Conservation (phyloP, 78 protist species). For the Protostelium mycophagum region DNA sequence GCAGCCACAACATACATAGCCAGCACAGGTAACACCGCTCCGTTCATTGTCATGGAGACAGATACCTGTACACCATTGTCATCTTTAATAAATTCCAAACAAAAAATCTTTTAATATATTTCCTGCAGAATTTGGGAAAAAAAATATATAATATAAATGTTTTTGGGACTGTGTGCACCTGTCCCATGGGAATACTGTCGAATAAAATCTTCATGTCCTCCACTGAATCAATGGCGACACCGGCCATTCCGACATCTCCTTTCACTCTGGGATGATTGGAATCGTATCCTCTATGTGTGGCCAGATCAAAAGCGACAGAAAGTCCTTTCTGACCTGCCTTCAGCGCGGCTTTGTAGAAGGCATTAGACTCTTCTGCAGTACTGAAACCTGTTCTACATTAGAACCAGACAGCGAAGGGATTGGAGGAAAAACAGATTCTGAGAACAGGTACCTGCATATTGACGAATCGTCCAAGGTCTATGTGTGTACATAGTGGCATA, state of each 20-base stretch:
- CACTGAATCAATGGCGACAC: slow-evolving; percentile 95
- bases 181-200: slow-evolving; percentile 31
- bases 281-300: slow-evolving; percentile 98
- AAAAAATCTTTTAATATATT: slow-evolving; percentile 6
- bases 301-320: slow-evolving; percentile 96
- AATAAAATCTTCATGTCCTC: slow-evolving; percentile 91
- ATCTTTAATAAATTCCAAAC: slow-evolving; percentile 76
- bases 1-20: slow-evolving; percentile 95
- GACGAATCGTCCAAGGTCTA: slow-evolving; percentile 96
- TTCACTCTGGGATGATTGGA: slow-evolving; percentile 91
- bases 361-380: slow-evolving; percentile 96
- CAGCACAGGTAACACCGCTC: slow-evolving; percentile 95
- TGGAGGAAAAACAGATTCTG: background rate
- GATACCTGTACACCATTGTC: too few species aligned
- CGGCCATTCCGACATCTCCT: slow-evolving; percentile 99
- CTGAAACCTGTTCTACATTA: slow-evolving; percentile 75
- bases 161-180: too few species aligned
- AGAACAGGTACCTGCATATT: slow-evolving; percentile 91
- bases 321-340: slow-evolving; percentile 93
- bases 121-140: too few species aligned
- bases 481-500: slow-evolving; percentile 95
- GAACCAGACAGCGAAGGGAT: background rate
- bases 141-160: too few species aligned
- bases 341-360: slow-evolving; percentile 82
- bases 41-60: slow-evolving; percentile 98